phyloP scores from a whole-genome alignment of 352 stramenopile species.

The Aphanomyces stellatus region DNA sequence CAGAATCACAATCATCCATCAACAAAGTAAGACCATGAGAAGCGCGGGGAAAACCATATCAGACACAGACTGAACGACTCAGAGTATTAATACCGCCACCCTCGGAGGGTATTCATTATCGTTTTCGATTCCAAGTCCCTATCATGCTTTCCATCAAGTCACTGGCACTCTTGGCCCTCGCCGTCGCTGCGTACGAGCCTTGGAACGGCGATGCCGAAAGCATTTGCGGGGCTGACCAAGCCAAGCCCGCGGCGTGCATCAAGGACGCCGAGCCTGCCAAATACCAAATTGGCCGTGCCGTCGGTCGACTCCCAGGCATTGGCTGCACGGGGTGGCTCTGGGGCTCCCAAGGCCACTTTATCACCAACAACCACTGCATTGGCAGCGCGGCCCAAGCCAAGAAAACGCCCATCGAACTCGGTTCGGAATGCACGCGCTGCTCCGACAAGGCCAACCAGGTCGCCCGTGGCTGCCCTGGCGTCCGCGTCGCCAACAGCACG shows the following conservation, averaged over 20 bases:
- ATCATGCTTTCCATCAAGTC: too few species aligned
- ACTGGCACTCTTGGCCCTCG: too few species aligned
- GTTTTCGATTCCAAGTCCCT: too few species aligned
- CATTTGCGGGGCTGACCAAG: neutral
- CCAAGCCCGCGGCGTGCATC: neutral
- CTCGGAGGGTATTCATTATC: too few species aligned
- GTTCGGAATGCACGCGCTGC: conserved; percentile 27
- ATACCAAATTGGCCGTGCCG: conserved; percentile 20
- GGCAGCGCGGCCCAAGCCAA: conserved; percentile 27
- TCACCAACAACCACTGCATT: conserved; percentile 69
- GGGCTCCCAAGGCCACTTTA: conserved; percentile 43
- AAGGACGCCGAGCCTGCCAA: neutral
- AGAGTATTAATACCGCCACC: too few species aligned
- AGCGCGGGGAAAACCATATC: too few species aligned
- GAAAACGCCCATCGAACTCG: conserved; percentile 45
- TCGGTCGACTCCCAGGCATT: neutral
- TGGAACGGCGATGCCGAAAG: too few species aligned
- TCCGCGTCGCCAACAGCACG: conserved; percentile 23
- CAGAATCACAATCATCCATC: too few species aligned
- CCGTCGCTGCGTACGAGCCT: too few species aligned
- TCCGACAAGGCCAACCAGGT: conserved; percentile 27
- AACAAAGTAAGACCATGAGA: too few species aligned
- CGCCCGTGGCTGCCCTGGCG: conserved; percentile 24
- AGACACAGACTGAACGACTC: too few species aligned
- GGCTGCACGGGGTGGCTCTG: conserved; percentile 51